These are phyloP conservation scores for Tolypocladium paradoxum DNA, from an alignment of 2,329 filamentous ascomycete species.

Conservation along the genomic window DNA sequence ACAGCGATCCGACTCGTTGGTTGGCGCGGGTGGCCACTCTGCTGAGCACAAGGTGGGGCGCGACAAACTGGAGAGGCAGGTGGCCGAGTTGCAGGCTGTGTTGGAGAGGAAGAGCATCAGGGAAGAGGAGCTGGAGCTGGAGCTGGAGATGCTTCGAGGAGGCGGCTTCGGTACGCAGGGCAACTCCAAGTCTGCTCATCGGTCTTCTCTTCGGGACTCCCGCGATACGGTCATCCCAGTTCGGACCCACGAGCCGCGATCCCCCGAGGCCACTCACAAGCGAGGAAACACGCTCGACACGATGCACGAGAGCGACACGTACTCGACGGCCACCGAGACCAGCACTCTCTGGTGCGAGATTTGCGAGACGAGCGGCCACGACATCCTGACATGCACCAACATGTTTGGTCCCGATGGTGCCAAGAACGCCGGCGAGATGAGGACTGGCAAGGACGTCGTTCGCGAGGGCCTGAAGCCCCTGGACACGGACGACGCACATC, in stretches of 20 bases:
- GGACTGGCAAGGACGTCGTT: conserved; percentile 22
- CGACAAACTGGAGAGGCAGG: conserved; percentile 68
- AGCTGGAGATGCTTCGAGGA: conserved; percentile 58
- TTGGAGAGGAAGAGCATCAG: conserved; percentile 61
- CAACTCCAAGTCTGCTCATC: conserved; percentile 25
- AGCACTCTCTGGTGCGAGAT: conserved; percentile 86
- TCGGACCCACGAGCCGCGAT: conserved; percentile 35
- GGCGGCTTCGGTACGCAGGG: conserved; percentile 15
- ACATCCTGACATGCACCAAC: conserved; percentile 87
- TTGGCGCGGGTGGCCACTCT: conserved; percentile 13
- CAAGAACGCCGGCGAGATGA: conserved; percentile 19
- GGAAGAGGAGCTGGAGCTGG: conserved; percentile 79
- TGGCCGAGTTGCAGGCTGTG: conserved; percentile 64
- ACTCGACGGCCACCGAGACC: conserved; percentile 61
- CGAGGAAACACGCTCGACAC: conserved; percentile 50
- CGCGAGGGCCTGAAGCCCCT: conserved; percentile 28
- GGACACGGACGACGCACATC: conserved; percentile 31
- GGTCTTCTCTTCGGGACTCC: conserved; percentile 53
- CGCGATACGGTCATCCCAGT: conserved; percentile 53
- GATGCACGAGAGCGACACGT: conserved; percentile 59
- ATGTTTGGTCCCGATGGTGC: conserved; percentile 55
- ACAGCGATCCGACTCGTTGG: conserved; percentile 22
- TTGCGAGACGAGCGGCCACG: conserved; percentile 83
- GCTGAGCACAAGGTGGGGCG: conserved; percentile 21
- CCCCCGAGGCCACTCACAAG: conserved; percentile 36